A percentile compares a stretch with the other conserved stretches of the same genome.
phyloP scores from a whole-genome alignment of 148 eudicot genomes.

The Rhododendron vialii region DNA sequence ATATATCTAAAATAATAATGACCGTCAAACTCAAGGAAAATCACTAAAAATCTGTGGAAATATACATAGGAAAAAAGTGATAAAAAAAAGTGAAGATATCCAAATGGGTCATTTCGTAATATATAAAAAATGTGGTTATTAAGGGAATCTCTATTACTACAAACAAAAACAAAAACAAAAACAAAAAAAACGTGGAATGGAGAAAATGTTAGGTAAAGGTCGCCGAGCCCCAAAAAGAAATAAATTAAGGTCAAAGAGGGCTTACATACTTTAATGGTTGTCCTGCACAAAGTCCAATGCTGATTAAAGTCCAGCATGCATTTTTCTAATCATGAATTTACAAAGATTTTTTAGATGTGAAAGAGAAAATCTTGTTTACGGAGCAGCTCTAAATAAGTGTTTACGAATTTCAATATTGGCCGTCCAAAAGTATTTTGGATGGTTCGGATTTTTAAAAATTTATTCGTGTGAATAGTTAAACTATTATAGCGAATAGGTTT shows the following conservation, averaged over 20 bases:
- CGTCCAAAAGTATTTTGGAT: no score
- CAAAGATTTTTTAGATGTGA: background rate
- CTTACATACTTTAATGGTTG: background rate
- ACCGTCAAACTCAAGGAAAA: background rate
- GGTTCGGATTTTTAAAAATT: no score
- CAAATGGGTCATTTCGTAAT: background rate
- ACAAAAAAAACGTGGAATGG: background rate
- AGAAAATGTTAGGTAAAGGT: background rate
- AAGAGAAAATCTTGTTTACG: no score
- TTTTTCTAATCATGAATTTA: background rate
- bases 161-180: no score
- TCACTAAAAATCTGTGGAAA: background rate
- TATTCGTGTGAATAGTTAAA: no score
- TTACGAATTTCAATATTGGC: accelerated
- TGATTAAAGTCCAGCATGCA: background rate
- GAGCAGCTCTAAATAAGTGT: no score
- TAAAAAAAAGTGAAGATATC: background rate
- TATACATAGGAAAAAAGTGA: background rate
- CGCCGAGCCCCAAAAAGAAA: background rate
- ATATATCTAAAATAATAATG: background rate
- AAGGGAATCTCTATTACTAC: background rate
- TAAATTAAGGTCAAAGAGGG: background rate
- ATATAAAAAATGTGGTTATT: background rate
- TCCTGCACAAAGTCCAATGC: background rate
- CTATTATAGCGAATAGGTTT: no score